Evolutionary conservation across 2,329 filamentous ascomycete genomes (phyloP), one percentile per base, ranked within the genome.

Genomic region (Ascochyta koolunga): DNA sequence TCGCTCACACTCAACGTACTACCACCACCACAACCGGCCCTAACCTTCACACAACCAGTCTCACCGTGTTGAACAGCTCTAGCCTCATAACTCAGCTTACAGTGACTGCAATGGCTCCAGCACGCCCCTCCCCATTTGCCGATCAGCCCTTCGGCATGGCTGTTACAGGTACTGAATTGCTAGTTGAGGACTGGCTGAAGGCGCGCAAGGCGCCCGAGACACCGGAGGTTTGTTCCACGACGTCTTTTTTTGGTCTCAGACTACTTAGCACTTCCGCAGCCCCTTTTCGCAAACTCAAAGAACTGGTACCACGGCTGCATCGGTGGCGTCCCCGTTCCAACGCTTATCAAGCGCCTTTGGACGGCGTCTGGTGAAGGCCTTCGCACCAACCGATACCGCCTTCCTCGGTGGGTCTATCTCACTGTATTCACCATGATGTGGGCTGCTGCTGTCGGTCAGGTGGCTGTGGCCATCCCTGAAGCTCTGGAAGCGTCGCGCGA

Each of bases 361-460:
- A 37, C 25, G 15, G 48, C 21, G 11, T 40, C 46, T 13, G 18
- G 41, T 16, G 45, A 54, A n/a, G 45, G 45, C 3, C 43, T 54
- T 25, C 51, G 51, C 40, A 42, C 35, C 10, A 54, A 54, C 36
- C 40, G 51, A 16, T 54, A 54, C 51, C 19, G 24, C 11, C 51
- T 50, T 35, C 45, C 51, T 18, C 40, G 45, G 9, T 24, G 18
- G 6, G 33, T 50, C 9, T 54, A 54, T 13, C 6, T 31, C 9
- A 41, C 22, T n/a, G 24, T 54, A 3, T 54, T 44, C 31, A 27
- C 39, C 2, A 24, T 39, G 32, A 18, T 53, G 38, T 41, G 27
- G n/a, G n/a, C 24, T 21, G 42, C 27, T 22, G 18, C 45, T 37
- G 10, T 46, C 18, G 40, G 51, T 4, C 11, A 40, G 41, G 13